A percentile compares a stretch with the other conserved stretches of the same genome.
Evolutionary conservation across 2,329 filamentous ascomycete genomes (phyloP).

Genomic region (Colletotrichum euphorbiae): DNA sequence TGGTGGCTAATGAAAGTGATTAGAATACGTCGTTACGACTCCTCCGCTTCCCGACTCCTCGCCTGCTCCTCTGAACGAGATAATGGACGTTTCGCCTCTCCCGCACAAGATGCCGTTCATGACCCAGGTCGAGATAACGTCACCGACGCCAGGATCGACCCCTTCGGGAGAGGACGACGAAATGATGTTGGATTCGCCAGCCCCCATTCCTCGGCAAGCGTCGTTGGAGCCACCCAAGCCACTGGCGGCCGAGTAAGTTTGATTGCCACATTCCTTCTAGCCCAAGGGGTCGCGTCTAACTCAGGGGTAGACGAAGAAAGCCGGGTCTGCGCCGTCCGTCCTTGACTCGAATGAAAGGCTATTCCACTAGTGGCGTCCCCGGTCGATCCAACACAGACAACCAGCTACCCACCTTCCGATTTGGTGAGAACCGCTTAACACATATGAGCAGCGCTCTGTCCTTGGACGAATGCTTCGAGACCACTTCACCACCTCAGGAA

Average conservation of each 20-base stretch:
- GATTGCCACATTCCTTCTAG: slow-evolving; percentile 13
- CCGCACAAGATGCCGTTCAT: slow-evolving; percentile 84
- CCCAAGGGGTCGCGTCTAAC: slow-evolving; percentile 38
- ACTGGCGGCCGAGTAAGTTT: slow-evolving; percentile 64
- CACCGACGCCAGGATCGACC: slow-evolving; percentile 73
- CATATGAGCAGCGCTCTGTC: slow-evolving; percentile 67
- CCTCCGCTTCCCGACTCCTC: slow-evolving; percentile 88
- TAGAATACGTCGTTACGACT: slow-evolving; percentile 79
- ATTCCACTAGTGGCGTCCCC: slow-evolving; percentile 74
- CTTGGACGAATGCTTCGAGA: slow-evolving; percentile 82
- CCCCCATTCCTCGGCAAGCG: slow-evolving; percentile 58
- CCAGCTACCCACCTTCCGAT: slow-evolving; percentile 80
- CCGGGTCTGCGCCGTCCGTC: slow-evolving; percentile 79
- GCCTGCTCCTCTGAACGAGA: slow-evolving; percentile 76
- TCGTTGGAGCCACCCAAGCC: slow-evolving; percentile 63
- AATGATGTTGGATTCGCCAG: slow-evolving; percentile 69
- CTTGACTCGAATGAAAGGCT: slow-evolving; percentile 79
- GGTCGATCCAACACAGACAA: slow-evolving; percentile 71
- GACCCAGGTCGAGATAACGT: slow-evolving; percentile 74
- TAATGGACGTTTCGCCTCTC: slow-evolving; percentile 94
- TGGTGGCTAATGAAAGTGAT: slow-evolving; percentile 43
- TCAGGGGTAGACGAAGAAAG: slow-evolving; percentile 69
- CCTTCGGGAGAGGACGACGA: slow-evolving; percentile 59
- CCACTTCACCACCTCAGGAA: slow-evolving; percentile 79
- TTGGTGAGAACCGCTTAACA: slow-evolving; percentile 56